Evolutionary conservation across 139 green algal species (phyloP), one percentile per base, ranked within the genome.

Genomic region (Penium margaritaceum): DNA sequence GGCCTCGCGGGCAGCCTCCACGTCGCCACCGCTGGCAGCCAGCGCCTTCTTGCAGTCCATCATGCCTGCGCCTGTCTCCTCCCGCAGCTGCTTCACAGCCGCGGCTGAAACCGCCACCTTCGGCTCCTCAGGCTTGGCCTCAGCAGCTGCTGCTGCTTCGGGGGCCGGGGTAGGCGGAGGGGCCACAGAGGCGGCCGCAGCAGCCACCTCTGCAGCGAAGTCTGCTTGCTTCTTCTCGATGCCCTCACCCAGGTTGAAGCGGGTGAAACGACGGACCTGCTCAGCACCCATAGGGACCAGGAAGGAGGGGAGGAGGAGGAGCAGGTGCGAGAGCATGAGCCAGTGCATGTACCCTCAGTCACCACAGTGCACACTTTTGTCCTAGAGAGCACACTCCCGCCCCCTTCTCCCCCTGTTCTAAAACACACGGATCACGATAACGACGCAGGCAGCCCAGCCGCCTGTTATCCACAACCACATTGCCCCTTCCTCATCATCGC

Each of bases 41-140:
- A 98, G 87, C 27, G 93, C 93, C 84, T 96, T 96, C 88, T 98
- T 98, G 93, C 92, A 97, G 81, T 96, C 94, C 93, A 98, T 98
- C 94, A 98, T 98, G 82, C 93, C 93, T 0, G 92, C 91, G 32
- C 92, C 93, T 1, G 86, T 89, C 78, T 85, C 86, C 30, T 92
- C 84, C 69, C 92, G 90, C 72, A 97, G 90, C 46, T 81, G 69
- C 84, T 96, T 95, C 32, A 97, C 92, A 9, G 78, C 65, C 35
- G 85, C 75, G 32, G 53, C 91, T n/a, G 88, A 90, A 54, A 96
- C 87, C 41, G 19, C 63, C 30, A 77, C 70, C 33, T 67, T 67
- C 30, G 68, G 68, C 37, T 58, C 27, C n/a, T n/a, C n/a, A n/a
- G n/a, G n/a, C n/a, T n/a, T n/a, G n/a, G n/a, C n/a, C 33, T 34